Base-by-base conservation (phyloP, 2,329 filamentous ascomycete species). In the Curvularia eragrostidis region DNA sequence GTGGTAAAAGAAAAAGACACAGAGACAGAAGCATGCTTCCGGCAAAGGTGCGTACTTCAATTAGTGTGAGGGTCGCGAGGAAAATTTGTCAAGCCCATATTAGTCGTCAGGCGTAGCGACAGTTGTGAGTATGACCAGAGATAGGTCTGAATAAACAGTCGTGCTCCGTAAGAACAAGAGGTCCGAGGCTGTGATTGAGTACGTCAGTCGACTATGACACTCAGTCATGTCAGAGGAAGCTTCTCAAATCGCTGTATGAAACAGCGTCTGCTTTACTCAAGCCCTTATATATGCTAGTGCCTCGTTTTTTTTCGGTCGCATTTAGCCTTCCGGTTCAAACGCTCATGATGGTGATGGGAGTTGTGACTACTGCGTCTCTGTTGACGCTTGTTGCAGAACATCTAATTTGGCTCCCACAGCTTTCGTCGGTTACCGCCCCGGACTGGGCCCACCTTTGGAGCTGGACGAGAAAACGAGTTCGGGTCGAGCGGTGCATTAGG, bases 351-450 rank as follows among this genome's bases (percentile, higher is more conserved):
- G 36, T 60, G 41, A 48, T 51, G 18, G 34, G 42, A 43, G 34
- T 59, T 50, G 38, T 42, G 42, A 50, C 18, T 41, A 23, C 24
- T 48, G 53, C 61, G 54, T 53, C 52, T 46, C 43, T 39, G 19
- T 47, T 48, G 56, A 60, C 63, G 58, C 58, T 54, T 24, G 21
- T 53, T 28, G 41, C 50, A 38, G 39, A 10, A 26, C 42, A 39
- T 49, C 65, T 70, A 79, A 61, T 74, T 76, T 41, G 77, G 77
- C 56, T 79, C 77, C 77, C 77, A 79, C 18, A 79, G 66, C 55
- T 74, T 75, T 28, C 76, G 67, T 23, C 71, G 63, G 36, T 68
- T 73, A 26, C 76, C 77, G 46, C 68, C 66, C 43, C 76, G 75
- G 4, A 68, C 57, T 12, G 70, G 67, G 39, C 63, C 68, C 7